These are phyloP conservation scores for Heterobasidion occidentale DNA, from an alignment of 1,284 basidiomycete genomes.

Conservation along the genomic window DNA sequence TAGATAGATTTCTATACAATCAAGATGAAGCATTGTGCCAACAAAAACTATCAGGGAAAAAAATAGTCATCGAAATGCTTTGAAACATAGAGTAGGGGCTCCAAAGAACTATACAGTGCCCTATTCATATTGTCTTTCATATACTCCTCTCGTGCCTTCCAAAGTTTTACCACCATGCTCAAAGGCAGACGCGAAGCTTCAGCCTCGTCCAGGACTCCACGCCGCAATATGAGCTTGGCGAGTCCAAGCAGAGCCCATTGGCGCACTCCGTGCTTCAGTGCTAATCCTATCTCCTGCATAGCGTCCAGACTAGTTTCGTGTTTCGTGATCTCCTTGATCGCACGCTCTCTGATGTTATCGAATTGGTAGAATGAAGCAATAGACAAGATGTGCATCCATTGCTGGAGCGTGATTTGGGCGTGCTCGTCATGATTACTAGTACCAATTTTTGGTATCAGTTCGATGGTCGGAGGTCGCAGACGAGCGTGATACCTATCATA, in stretches of 20 bases:
- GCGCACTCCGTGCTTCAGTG: not conserved
- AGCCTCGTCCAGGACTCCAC: not conserved
- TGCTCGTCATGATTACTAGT: not conserved
- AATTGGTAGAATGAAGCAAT: not conserved
- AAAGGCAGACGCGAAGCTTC: not conserved
- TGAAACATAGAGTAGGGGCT: not conserved
- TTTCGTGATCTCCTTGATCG: not conserved
- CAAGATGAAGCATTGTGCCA: too few relatives aligned
- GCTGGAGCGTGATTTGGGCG: constrained; percentile 9
- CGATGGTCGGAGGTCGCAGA: not conserved
- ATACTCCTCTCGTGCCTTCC: not conserved
- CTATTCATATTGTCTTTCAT: not conserved
- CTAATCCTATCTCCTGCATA: not conserved
- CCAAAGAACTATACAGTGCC: not conserved
- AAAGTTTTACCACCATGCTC: not conserved
- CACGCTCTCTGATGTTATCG: not conserved
- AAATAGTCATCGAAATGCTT: not conserved
- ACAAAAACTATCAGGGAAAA: too few relatives aligned
- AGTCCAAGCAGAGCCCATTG: not conserved
- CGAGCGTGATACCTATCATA: not conserved
- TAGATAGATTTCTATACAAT: too few relatives aligned
- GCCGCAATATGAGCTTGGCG: not conserved
- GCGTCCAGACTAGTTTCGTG: not conserved
- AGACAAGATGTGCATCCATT: constrained; percentile 5
- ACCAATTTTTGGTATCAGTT: not conserved